Base-by-base conservation (phyloP, 306 rosid genomes). In the Crataegus laevigata region DNA sequence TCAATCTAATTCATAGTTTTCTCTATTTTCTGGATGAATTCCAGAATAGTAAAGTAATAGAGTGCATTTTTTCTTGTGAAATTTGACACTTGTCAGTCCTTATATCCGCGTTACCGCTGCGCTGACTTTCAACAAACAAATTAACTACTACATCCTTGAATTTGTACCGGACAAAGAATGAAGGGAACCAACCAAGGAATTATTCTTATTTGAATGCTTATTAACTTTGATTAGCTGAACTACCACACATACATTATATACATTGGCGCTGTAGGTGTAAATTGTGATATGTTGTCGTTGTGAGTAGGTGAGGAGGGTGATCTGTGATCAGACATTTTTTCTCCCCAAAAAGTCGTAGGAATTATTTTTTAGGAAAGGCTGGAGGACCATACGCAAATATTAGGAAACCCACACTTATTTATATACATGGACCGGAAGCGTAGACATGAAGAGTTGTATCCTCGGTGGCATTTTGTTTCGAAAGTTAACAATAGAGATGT, bases 401-500 rank as follows among this genome's bases (percentile, higher is more conserved):
- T 55, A 55, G 61, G 61, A 22, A 57, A 57, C 12, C 28, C 22
- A 21, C 61, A 55, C 52, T 45, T 45, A 45, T 14, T 45, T 45
- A 45, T 38, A 38, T 34, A 34, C 38, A 34, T 34, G 38, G 38
- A 34, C 38, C 38, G 38, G 38, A 34, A 34, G 38, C 38, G 38
- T 34, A 34, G 38, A 34, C 38, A 1, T 34, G 38, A 34, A 34
- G 38, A 34, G 38, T 34, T 34, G 38, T 6, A 34, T 34, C 38
- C 38, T 34, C 38, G 38, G 38, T 34, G 38, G 38, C 38, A 34
- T 34, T 34, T 34, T 34, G 38, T 34, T 34, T 34, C 9, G 34
- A 26, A 26, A 60, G 36, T 29, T 60, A 10, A 60, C 18, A 26
- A 13, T 13, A 26, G 65, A 60, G 34, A 89, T 91, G 97, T 85